phyloP scores from a whole-genome alignment of 306 rosid genomes.

The Inga leiocalycina region DNA sequence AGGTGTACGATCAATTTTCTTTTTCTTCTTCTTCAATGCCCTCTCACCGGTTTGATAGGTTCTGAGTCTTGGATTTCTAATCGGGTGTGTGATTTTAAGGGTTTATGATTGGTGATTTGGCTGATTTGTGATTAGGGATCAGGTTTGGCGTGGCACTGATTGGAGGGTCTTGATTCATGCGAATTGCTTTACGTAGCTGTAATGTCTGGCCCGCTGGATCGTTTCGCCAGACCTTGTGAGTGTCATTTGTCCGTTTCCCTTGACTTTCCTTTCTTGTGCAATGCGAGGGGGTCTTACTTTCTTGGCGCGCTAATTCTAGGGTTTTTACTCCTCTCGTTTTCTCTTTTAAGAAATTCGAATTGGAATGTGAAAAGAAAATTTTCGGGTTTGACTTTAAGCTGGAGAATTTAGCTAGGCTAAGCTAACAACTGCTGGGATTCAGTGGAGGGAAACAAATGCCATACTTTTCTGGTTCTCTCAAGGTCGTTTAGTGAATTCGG shows the following conservation, averaged over 20 bases:
- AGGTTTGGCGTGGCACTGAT: slow-evolving; percentile 32
- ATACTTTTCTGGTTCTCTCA: background rate
- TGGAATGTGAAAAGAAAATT: background rate
- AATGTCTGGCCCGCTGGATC: slow-evolving; percentile 79
- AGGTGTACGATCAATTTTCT: background rate
- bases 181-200: background rate
- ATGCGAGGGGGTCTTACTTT: slow-evolving; percentile 9
- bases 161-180: slow-evolving; percentile 14
- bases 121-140: slow-evolving; percentile 5
- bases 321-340: slow-evolving; percentile 16
- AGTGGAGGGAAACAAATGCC: background rate
- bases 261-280: background rate
- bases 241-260: slow-evolving; percentile 1
- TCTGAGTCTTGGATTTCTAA: background rate
- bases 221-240: slow-evolving; percentile 86
- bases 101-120: slow-evolving; percentile 44
- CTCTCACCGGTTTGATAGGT: background rate
- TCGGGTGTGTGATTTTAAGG: slow-evolving; percentile 26
- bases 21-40: background rate
- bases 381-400: background rate
- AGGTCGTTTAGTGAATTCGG: background rate
- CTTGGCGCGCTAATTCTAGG: slow-evolving; percentile 34
- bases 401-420: slow-evolving; percentile 4
- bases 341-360: background rate
- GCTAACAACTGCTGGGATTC: background rate